These are phyloP conservation scores for Leccinum subatratum DNA, from an alignment of 1,284 basidiomycete genomes.

Conservation along the genomic window DNA sequence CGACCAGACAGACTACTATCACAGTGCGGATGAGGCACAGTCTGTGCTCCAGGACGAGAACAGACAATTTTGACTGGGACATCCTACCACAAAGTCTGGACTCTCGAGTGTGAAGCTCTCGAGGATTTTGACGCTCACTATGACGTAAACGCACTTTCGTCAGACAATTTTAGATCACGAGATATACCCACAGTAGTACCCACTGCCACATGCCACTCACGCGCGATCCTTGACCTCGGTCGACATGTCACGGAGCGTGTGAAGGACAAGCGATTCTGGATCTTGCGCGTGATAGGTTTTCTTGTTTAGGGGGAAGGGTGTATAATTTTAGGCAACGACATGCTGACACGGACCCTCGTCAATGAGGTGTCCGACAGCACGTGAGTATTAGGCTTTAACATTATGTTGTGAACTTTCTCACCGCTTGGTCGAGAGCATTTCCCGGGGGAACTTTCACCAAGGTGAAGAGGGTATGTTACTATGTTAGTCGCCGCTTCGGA, in stretches of 20 bases:
- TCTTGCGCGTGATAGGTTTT: constrained; percentile 2
- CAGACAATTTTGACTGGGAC: neutral
- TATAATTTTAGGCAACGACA: constrained; percentile 5
- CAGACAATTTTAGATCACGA: constrained; percentile 4
- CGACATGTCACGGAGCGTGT: constrained; percentile 5
- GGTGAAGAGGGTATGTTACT: neutral
- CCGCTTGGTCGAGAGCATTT: constrained; percentile 15
- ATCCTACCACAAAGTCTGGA: constrained; percentile 5
- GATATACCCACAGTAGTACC: constrained; percentile 3
- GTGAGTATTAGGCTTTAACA: constrained; percentile 22
- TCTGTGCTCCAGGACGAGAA: constrained; percentile 2
- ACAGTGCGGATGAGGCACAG: constrained; percentile 3
- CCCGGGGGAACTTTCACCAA: constrained; percentile 4
- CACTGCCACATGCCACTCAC: constrained; percentile 8
- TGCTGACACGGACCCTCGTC: constrained; percentile 7
- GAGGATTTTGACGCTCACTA: neutral
- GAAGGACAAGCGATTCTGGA: constrained; percentile 2
- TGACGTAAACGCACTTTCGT: constrained; percentile 23
- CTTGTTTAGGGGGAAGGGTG: constrained; percentile 3
- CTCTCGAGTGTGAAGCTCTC: constrained; percentile 3
- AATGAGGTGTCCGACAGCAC: constrained; percentile 1
- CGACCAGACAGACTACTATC: constrained; percentile 13
- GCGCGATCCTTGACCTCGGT: constrained; percentile 2
- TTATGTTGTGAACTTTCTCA: constrained; percentile 19
- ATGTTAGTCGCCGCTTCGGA: constrained; percentile 2